Conservation (phyloP, 805 yeast species). For the Ogataea haglerorum region DNA sequence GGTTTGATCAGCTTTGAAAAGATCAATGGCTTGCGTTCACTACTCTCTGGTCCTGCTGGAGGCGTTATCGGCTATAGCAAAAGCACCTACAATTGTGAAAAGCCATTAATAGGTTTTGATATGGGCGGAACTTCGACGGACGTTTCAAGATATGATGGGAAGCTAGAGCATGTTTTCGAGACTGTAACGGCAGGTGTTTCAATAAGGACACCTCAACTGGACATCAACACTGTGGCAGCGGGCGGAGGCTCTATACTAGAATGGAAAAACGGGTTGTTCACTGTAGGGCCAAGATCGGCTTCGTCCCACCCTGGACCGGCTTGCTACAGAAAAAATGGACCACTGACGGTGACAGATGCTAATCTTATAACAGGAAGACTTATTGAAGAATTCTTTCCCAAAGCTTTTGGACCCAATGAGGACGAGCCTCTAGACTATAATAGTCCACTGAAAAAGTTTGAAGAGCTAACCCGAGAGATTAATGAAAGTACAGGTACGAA, state of each 20-base stretch:
- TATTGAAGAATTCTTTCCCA: slow-evolving; percentile 71
- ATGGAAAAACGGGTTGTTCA: slow-evolving; percentile 69
- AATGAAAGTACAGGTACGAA: slow-evolving; percentile 44
- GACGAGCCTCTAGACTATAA: slow-evolving; percentile 62
- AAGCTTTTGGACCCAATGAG: slow-evolving; percentile 79
- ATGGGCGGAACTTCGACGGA: slow-evolving; percentile 92
- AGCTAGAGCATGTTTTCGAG: slow-evolving; percentile 73
- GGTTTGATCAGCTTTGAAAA: slow-evolving; percentile 79
- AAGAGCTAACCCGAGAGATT: slow-evolving; percentile 50
- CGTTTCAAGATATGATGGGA: slow-evolving; percentile 64
- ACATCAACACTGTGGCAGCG: slow-evolving; percentile 79
- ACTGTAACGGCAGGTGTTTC: slow-evolving; percentile 78
- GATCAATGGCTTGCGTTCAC: slow-evolving; percentile 83
- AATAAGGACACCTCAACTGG: slow-evolving; percentile 78
- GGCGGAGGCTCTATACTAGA: slow-evolving; percentile 74
- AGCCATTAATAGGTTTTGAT: slow-evolving; percentile 75
- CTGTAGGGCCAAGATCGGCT: slow-evolving; percentile 88
- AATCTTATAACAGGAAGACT: slow-evolving; percentile 70
- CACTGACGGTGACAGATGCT: slow-evolving; percentile 83
- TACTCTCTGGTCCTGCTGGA: slow-evolving; percentile 97
- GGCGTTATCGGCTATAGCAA: slow-evolving; percentile 91
- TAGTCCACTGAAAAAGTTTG: slow-evolving; percentile 47
- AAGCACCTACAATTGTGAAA: slow-evolving; percentile 58
- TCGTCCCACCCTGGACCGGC: slow-evolving; percentile 90
- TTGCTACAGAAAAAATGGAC: slow-evolving; percentile 81